Evolutionary conservation across 306 rosid species (phyloP).

Genomic region (Inga leiocalycina): DNA sequence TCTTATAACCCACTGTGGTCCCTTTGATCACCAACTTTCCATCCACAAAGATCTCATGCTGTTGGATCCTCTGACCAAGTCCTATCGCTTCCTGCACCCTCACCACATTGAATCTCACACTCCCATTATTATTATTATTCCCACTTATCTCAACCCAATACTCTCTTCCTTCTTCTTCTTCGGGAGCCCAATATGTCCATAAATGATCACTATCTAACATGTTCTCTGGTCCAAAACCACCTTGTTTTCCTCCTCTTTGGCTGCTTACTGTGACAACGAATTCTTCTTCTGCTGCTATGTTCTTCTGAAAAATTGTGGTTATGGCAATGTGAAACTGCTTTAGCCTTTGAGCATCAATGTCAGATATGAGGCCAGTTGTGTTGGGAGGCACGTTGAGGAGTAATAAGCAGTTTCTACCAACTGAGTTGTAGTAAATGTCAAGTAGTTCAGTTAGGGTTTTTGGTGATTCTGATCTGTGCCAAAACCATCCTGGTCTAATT

Average conservation of each 20-base stretch:
- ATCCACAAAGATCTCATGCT: constrained; percentile 68
- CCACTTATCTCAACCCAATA: constrained; percentile 73
- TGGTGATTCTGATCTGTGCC: constrained; percentile 82
- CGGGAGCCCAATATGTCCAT: constrained; percentile 88
- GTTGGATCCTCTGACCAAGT: constrained; percentile 81
- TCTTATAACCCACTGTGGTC: constrained; percentile 85
- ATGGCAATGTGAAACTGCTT: constrained; percentile 67
- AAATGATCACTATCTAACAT: constrained; percentile 73
- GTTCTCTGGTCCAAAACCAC: constrained; percentile 74
- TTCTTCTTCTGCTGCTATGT: constrained; percentile 48
- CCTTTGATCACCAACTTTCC: constrained; percentile 53
- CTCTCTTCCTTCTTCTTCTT: background rate
- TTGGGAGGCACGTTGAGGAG: constrained; percentile 92
- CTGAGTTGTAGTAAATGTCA: constrained; percentile 77
- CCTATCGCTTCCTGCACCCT: constrained; percentile 93
- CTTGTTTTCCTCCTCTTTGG: constrained; percentile 62
- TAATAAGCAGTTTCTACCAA: constrained; percentile 82
- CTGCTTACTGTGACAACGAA: constrained; percentile 59
- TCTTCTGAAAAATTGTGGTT: constrained; percentile 56
- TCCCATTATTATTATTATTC: background rate
- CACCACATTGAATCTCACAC: constrained; percentile 74
- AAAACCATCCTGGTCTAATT: constrained; percentile 83
- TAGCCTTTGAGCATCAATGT: constrained; percentile 57
- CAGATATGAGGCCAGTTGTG: constrained; percentile 64
- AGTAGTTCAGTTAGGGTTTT: constrained; percentile 65